Evolutionary conservation across 2,329 filamentous ascomycete species (phyloP), one percentile per base, ranked within the genome.

Genomic region (Cladophialophora immunda): DNA sequence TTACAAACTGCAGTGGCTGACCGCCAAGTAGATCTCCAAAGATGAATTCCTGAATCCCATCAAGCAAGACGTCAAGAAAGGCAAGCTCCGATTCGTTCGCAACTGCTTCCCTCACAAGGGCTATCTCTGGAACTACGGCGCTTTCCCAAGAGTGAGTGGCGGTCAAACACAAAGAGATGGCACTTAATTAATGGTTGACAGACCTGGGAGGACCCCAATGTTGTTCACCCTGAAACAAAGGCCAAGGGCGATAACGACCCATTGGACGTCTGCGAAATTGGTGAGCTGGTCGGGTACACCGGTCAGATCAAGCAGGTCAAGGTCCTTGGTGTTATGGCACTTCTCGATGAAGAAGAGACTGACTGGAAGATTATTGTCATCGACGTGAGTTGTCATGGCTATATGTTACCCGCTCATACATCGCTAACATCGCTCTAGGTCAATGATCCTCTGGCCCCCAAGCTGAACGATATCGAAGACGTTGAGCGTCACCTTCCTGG

Each of bases 81-180:
- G 94, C 88, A 98, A 97, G 89, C 93, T 98, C 77, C 92, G 95
- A 79, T 99, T 91, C 81, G 95, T 99, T 81, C 93, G 95, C 85
- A 99, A 99, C 91, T 99, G 95, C 90, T 99, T 99, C 89, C 95
- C 95, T 76, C 95, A 99, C 91, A 98, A 99, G 89, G 95, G 95
- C 74, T 99, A 99, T 84, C 92, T 99, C 76, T 99, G 95, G 95
- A 99, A 99, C 89, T 99, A 99, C 85, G 95, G 95, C 85, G 94
- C 94, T 82, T 98, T 99, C 90, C 95, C 95, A 77, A 93, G 95
- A 87, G 93, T 95, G 87, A 79, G 86, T 77, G 63, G 19, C 47
- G 41, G 29, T 13, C 29, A 57, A 22, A n/a, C 65, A 6, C 17
- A n/a, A 41, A 29, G 34, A 22, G 34, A 30, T 17, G 56, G 29